Percentiles rank a stretch among this genome's conserved stretches.
These are phyloP conservation scores for Neurospora pannonica DNA, from an alignment of 495 filamentous ascomycete species.

Conservation along the genomic window DNA sequence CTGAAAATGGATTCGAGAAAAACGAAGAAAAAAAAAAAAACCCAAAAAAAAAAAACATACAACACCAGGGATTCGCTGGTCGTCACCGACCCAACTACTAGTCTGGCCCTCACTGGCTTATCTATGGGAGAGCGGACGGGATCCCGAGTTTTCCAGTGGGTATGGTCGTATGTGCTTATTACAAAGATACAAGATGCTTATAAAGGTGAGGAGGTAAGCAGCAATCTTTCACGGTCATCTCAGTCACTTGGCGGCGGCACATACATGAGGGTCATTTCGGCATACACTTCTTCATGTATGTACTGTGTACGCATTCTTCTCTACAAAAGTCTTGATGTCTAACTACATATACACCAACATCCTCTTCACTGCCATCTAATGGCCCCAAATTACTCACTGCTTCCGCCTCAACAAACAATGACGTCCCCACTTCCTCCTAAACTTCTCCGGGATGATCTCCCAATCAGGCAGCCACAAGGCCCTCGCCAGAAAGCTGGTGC, in stretches of 20 bases:
- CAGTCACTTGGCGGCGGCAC: background rate
- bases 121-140: constrained; percentile 45
- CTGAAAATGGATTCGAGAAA: no score
- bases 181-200: background rate
- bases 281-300: background rate
- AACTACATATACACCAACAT: background rate
- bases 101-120: constrained; percentile 20
- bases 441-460: constrained; percentile 56
- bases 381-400: constrained; percentile 7
- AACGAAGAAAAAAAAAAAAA: no score
- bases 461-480: constrained; percentile 77
- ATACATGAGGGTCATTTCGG: background rate
- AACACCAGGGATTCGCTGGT: constrained; percentile 24
- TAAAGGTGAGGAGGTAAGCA: background rate
- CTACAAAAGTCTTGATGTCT: background rate
- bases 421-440: constrained; percentile 65
- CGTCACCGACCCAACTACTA: constrained; percentile 26
- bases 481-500: constrained; percentile 64
- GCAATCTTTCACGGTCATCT: background rate
- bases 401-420: constrained; percentile 69
- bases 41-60: constrained; percentile 15
- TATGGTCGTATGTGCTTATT: background rate
- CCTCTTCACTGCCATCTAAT: background rate
- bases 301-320: background rate
- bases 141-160: constrained; percentile 32